A percentile compares a stretch with the other conserved stretches of the same genome.
phyloP scores from a whole-genome alignment of 2,329 filamentous ascomycete species.

The Berkeleyomyces basicola region DNA sequence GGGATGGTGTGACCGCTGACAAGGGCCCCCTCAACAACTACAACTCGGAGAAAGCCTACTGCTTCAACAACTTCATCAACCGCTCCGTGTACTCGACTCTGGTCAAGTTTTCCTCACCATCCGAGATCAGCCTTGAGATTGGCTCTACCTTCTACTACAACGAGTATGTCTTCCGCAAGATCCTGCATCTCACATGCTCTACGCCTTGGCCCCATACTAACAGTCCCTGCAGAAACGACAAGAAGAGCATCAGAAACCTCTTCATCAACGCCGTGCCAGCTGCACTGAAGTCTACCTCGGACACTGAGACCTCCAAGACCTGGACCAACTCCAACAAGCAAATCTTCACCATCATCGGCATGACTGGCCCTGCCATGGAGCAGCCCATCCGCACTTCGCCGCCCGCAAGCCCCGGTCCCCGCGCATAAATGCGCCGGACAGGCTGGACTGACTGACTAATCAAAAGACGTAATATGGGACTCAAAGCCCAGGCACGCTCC shows the following conservation, averaged over 20 bases:
- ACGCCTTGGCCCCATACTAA: too few species aligned
- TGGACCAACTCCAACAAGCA: not conserved
- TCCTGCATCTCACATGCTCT: not conserved
- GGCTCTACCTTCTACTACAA: conserved; percentile 3
- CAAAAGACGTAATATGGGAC: not conserved
- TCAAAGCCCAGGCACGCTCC: not conserved
- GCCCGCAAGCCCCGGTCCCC: too few species aligned
- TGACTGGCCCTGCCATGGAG: not conserved
- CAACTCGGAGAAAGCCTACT: conserved; percentile 9
- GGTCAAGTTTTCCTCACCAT: not conserved
- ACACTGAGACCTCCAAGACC: not conserved
- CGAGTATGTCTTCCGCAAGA: not conserved
- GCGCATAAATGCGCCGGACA: too few species aligned
- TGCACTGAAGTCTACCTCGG: not conserved
- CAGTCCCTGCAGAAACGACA: not conserved
- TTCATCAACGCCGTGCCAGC: not conserved
- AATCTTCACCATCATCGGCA: not conserved
- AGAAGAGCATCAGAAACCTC: not conserved
- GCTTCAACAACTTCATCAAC: conserved; percentile 8
- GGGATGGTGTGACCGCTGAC: conserved; percentile 16
- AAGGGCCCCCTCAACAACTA: conserved; percentile 19
- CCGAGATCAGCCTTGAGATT: conserved; percentile 1
- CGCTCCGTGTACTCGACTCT: conserved; percentile 4
- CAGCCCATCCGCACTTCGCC: too few species aligned
- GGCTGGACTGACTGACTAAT: not conserved